Percentiles rank a stretch among this genome's conserved stretches.
Evolutionary conservation across 2,329 filamentous ascomycete species (phyloP).

Genomic region (Fusarium siculi): DNA sequence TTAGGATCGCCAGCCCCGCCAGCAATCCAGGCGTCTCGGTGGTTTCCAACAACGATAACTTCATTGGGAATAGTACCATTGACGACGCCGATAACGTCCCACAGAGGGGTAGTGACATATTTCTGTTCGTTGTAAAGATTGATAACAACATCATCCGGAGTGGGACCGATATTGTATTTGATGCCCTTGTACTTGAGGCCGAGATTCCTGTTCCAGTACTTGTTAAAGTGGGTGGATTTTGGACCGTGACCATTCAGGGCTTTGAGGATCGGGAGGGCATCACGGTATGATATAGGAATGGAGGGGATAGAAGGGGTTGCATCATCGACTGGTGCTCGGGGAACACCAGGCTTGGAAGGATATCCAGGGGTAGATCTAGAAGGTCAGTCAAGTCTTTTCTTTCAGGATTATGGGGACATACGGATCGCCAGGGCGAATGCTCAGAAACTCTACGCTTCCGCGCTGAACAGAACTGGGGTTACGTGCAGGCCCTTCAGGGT

Average conservation of each 20-base stretch:
- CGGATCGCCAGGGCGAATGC: conserved; percentile 76
- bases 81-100: conserved; percentile 93
- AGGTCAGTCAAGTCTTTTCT: conserved; percentile 14
- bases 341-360: conserved; percentile 88
- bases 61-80: conserved; percentile 88
- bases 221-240: conserved; percentile 76
- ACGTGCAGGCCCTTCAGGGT: conserved; percentile 87
- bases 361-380: conserved; percentile 85
- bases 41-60: conserved; percentile 90
- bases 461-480: conserved; percentile 91
- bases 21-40: conserved; percentile 89
- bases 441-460: conserved; percentile 86
- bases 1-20: conserved; percentile 88
- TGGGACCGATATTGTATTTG: conserved; percentile 85
- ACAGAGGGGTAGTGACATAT: conserved; percentile 83
- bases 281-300: conserved; percentile 86
- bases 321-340: conserved; percentile 75
- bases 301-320: conserved; percentile 88
- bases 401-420: conserved; percentile 39
- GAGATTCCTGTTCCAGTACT: conserved; percentile 75
- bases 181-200: conserved; percentile 84
- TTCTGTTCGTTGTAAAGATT: conserved; percentile 84
- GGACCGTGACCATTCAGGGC: conserved; percentile 91
- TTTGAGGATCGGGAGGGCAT: conserved; percentile 88
- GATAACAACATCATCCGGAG: conserved; percentile 75